Percentiles rank a stretch among this genome's conserved stretches.
Conservation (phyloP, 139 green algal species). For the Deuterostichococcus epilithicus region DNA sequence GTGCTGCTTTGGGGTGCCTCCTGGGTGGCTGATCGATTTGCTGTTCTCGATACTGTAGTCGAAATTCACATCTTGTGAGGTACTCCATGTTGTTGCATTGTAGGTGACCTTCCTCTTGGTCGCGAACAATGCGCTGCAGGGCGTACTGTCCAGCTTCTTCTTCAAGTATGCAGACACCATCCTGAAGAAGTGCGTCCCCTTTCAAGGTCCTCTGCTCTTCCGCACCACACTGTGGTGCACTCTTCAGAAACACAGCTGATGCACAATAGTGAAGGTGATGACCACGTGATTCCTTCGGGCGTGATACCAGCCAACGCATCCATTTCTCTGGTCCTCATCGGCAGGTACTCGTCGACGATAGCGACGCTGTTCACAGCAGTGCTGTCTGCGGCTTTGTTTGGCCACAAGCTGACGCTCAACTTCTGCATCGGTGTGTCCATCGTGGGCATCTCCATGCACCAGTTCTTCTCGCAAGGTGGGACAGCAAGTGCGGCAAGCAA, state of each 20-base stretch:
- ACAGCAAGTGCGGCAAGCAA: no score
- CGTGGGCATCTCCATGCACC: constrained; percentile 98
- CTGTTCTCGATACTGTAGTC: no score
- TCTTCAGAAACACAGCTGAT: no score
- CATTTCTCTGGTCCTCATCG: no score
- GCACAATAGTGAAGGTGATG: no score
- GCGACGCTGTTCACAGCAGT: constrained; percentile 94
- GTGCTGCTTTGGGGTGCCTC: no score
- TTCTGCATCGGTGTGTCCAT: constrained; percentile 92
- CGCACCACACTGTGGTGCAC: no score
- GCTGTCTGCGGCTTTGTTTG: constrained; percentile 84
- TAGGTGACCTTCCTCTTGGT: constrained; percentile 74
- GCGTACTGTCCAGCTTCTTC: constrained; percentile 93
- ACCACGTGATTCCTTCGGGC: no score
- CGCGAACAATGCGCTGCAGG: constrained; percentile 90
- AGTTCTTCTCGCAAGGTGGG: constrained; percentile 64
- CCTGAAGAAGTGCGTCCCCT: constrained; percentile 76
- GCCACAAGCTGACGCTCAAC: constrained; percentile 88
- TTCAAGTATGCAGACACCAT: constrained; percentile 98
- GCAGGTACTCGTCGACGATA: constrained; percentile 80
- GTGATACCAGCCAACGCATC: no score
- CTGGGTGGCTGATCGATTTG: no score
- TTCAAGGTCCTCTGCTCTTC: no score
- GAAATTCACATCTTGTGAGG: neutral
- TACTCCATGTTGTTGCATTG: neutral